Evolutionary conservation across 208 protist genomes (phyloP).

Genomic region (Acanthamoeba healyi): DNA sequence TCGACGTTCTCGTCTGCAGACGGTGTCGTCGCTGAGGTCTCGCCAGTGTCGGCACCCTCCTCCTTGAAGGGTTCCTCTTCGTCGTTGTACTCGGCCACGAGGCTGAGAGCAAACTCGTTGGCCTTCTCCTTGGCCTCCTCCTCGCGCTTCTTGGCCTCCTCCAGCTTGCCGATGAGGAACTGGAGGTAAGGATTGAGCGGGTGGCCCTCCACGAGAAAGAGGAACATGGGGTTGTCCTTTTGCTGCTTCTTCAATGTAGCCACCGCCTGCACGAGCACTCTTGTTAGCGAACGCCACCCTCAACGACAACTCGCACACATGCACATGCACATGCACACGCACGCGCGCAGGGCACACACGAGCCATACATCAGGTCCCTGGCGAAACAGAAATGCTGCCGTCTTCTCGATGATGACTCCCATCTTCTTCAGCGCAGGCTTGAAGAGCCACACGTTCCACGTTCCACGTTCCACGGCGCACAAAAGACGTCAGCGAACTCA

Average conservation of each 20-base stretch:
- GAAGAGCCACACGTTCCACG: not conserved
- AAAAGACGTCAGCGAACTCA: not conserved
- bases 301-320: no score
- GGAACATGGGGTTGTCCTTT: conserved; percentile 52
- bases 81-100: conserved; percentile 45
- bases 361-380: conserved; percentile 1
- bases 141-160: conserved; percentile 62
- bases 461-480: not conserved
- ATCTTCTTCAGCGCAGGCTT: conserved; percentile 61
- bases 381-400: conserved; percentile 18
- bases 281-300: not conserved
- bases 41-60: not conserved
- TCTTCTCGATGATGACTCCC: conserved; percentile 54
- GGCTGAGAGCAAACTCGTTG: conserved; percentile 29
- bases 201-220: conserved; percentile 66
- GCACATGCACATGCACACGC: no score
- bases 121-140: not conserved
- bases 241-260: conserved; percentile 46
- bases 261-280: not conserved
- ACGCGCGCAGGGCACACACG: no score
- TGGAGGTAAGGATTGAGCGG: conserved; percentile 44
- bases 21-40: not conserved
- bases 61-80: conserved; percentile 31
- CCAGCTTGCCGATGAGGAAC: not conserved
- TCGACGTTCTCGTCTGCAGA: no score